phyloP scores from a whole-genome alignment of 305 asterid species.

The Solanum hybrid region DNA sequence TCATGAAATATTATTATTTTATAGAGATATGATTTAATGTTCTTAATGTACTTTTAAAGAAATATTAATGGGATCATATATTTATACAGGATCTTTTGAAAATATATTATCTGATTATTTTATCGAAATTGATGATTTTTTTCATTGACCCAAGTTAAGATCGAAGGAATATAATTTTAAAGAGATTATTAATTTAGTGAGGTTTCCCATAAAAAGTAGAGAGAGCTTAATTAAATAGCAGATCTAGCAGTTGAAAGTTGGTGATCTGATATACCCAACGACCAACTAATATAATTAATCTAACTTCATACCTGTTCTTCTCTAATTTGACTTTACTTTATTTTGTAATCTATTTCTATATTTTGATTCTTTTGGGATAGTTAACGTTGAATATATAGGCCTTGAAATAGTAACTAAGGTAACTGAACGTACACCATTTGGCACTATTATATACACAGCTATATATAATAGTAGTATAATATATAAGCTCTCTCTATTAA shows the following conservation, averaged over 20 bases:
- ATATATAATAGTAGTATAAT: neutral
- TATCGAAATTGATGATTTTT: too few relatives aligned
- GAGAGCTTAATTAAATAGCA: constrained; percentile 16
- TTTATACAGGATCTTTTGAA: too few relatives aligned
- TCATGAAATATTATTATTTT: too few relatives aligned
- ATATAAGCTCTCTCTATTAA: too few relatives aligned
- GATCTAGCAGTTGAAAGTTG: constrained; percentile 56
- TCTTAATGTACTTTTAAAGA: too few relatives aligned
- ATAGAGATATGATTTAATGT: too few relatives aligned
- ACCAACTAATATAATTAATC: constrained; percentile 32
- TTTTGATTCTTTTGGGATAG: neutral
- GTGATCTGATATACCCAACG: constrained; percentile 40
- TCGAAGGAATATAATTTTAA: too few relatives aligned
- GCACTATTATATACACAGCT: neutral
- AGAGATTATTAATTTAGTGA: too few relatives aligned
- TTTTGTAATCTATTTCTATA: neutral
- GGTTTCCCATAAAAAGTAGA: too few relatives aligned
- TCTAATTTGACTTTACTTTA: neutral
- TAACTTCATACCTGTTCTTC: neutral
- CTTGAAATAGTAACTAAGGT: neutral
- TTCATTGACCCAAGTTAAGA: too few relatives aligned
- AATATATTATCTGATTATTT: too few relatives aligned
- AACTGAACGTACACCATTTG: neutral
- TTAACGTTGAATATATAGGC: neutral
- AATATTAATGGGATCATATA: too few relatives aligned